Evolutionary conservation across 805 yeast genomes (phyloP).

Genomic region (Blastobotrys peoriensis): DNA sequence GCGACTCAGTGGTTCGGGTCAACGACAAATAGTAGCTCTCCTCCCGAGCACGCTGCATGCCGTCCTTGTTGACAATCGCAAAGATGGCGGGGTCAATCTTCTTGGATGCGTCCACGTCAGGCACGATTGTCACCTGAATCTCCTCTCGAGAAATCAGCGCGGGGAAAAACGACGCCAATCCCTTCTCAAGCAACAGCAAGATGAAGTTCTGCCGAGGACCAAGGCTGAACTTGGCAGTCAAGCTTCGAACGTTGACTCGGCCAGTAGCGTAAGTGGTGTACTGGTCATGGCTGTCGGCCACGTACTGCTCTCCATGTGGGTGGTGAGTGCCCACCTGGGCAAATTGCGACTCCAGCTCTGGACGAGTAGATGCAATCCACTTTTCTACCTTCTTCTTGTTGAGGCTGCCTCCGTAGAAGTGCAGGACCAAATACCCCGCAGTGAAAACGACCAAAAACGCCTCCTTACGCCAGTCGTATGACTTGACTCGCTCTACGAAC

Average conservation of each 20-base stretch:
- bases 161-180: conserved; percentile 49
- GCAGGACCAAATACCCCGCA: conserved; percentile 42
- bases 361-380: conserved; percentile 46
- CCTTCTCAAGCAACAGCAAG: conserved; percentile 56
- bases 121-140: conserved; percentile 56
- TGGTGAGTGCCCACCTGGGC: conserved; percentile 57
- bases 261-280: conserved; percentile 81
- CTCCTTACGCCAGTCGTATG: conserved; percentile 78
- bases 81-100: conserved; percentile 66
- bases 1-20: conserved; percentile 72
- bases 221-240: conserved; percentile 57
- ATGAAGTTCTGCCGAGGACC: conserved; percentile 76
- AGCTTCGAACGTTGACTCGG: conserved; percentile 63
- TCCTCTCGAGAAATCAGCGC: conserved; percentile 42
- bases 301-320: conserved; percentile 27
- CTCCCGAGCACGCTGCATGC: conserved; percentile 71
- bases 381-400: conserved; percentile 52
- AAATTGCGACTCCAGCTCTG: conserved; percentile 60
- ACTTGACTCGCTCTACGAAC: conserved; percentile 48
- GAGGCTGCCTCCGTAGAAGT: conserved; percentile 50
- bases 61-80: conserved; percentile 78
- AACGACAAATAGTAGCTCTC: conserved; percentile 76
- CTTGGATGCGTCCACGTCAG: conserved; percentile 42
- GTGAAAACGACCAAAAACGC: conserved; percentile 47
- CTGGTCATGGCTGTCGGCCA: conserved; percentile 58